Percentiles rank a stretch among this genome's conserved stretches.
Conservation (phyloP, 176 grass and related monocot genomes). For the Avena atlantica region DNA sequence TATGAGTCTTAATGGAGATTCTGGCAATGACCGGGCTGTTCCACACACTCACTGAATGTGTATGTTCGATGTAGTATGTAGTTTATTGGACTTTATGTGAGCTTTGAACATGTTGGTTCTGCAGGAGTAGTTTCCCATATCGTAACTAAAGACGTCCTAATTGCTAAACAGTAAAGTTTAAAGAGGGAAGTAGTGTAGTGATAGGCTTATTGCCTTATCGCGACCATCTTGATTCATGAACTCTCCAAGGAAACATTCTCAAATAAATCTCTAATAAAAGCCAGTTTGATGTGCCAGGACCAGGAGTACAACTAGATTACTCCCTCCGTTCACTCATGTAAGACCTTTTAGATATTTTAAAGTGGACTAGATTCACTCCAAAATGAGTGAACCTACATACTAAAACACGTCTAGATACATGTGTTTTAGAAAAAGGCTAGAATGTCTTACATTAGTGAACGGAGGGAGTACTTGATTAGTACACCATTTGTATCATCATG, state of each 20-base stretch:
- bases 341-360: too few species aligned
- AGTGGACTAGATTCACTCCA: too few species aligned
- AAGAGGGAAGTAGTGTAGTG: background rate
- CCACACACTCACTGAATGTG: background rate
- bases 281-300: conserved; percentile 24
- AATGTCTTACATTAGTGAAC: too few species aligned
- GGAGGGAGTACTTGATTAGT: background rate
- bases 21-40: background rate
- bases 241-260: conserved; percentile 16
- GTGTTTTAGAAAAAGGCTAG: too few species aligned
- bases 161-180: background rate
- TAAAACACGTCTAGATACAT: too few species aligned
- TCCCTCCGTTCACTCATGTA: too few species aligned
- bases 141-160: background rate
- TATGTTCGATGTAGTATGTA: background rate
- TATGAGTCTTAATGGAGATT: background rate
- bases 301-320: conserved; percentile 10
- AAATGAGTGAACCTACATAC: too few species aligned
- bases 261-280: conserved; percentile 6
- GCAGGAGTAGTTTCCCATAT: conserved; percentile 17
- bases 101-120: background rate
- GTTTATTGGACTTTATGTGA: background rate
- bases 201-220: background rate
- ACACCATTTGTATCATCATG: background rate
- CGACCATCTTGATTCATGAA: conserved; percentile 9